phyloP scores from a whole-genome alignment of 495 filamentous ascomycete species.

The Penicillium daleae region DNA sequence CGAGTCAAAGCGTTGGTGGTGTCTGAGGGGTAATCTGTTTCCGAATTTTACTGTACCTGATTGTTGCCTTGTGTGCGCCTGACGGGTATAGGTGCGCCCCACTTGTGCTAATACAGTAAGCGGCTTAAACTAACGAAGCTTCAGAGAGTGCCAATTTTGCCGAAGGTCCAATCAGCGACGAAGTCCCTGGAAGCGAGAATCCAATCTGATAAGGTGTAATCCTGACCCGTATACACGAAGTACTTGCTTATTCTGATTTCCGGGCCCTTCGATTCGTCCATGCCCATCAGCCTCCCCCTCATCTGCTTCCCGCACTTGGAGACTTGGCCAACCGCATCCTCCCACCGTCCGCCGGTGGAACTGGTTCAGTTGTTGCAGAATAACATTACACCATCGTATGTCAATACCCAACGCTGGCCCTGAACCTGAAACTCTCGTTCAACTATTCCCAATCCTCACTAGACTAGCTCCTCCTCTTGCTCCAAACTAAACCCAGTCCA shows the following conservation, averaged over 20 bases:
- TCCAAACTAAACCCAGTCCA: neutral
- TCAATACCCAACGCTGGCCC: too few species aligned
- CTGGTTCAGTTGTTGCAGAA: too few species aligned
- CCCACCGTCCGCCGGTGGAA: neutral
- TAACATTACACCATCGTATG: too few species aligned
- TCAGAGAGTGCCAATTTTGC: conserved; percentile 7
- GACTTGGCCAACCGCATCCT: neutral
- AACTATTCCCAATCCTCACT: neutral
- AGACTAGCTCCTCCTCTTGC: neutral
- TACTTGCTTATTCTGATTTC: neutral
- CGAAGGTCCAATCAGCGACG: conserved; percentile 8
- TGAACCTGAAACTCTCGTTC: neutral
- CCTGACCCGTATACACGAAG: too few species aligned
- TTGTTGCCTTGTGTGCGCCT: too few species aligned
- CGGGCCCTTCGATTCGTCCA: neutral
- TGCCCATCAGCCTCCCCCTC: neutral
- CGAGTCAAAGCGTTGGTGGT: too few species aligned
- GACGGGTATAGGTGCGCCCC: too few species aligned
- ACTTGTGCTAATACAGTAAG: too few species aligned
- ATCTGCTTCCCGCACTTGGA: neutral
- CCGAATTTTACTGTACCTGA: too few species aligned
- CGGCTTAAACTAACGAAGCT: conserved; percentile 6
- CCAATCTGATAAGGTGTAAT: neutral
- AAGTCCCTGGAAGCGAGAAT: conserved; percentile 2
- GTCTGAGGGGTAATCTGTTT: too few species aligned